Conservation (phyloP, 768 basidiomycete species). For the Rhodotorula graminis region DNA sequence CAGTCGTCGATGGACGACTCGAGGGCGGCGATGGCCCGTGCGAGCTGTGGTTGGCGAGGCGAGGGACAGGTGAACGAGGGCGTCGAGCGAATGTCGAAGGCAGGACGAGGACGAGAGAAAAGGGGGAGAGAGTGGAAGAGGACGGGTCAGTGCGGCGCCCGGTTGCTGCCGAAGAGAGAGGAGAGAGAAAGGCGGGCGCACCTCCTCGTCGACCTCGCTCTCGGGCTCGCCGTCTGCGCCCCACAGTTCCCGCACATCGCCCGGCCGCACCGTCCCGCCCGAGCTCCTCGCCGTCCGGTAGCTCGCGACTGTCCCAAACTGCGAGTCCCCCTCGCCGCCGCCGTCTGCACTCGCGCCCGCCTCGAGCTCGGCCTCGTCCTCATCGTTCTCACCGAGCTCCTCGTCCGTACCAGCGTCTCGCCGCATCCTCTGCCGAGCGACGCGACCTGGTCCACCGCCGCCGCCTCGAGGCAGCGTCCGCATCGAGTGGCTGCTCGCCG, state of each 20-base stretch:
- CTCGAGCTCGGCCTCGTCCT: background rate
- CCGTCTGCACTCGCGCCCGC: background rate
- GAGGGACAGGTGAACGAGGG: background rate
- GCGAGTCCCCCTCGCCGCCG: background rate
- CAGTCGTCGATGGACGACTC: slow-evolving; percentile 13
- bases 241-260: slow-evolving; percentile 4
- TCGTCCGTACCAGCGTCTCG: background rate
- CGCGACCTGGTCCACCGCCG: background rate
- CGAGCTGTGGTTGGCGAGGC: background rate
- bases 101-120: too few species aligned
- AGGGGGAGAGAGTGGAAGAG: background rate
- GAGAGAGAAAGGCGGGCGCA: background rate
- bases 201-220: slow-evolving; percentile 1
- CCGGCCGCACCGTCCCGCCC: background rate
- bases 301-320: slow-evolving; percentile 13
- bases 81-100: too few species aligned
- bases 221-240: background rate
- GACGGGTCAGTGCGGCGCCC: too few species aligned
- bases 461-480: slow-evolving; percentile 9
- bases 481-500: slow-evolving; percentile 27
- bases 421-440: background rate
- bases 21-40: slow-evolving; percentile 5
- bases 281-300: slow-evolving; percentile 10
- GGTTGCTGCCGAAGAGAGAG: too few species aligned
- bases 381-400: background rate